Base-by-base conservation (phyloP, 2,329 filamentous ascomycete genomes). In the Ophiosphaerella korrae region DNA sequence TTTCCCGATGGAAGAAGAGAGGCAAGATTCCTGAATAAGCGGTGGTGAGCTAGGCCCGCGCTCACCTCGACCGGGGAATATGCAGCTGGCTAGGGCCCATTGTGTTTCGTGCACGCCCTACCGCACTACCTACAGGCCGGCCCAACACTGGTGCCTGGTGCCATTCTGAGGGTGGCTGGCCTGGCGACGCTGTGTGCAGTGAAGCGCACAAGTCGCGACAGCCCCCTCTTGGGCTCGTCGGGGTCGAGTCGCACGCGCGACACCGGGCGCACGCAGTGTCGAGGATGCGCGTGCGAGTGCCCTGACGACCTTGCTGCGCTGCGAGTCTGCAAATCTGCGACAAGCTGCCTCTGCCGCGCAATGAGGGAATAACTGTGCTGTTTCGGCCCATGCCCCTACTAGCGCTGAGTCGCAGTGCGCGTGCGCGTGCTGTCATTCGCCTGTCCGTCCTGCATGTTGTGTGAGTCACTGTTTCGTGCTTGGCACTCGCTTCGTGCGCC, bases 61-160 rank as follows among this genome's bases (percentile, higher is more conserved):
- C 62, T 55, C 60, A 63, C 41, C 41, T 59, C 61, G 47, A 59
- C 64, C 55, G 57, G 63, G 46, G 50, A 53, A 32, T 32, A 40
- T 51, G 57, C 61, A 60, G 60, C 55, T 57, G 61, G 43, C 63
- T 48, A 52, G 59, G 58, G 45, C 55, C 26, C 33, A 51, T 51
- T 51, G 58, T 60, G 56, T 46, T 49, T 50, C 45, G 45, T 49
- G 64, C 65, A 53, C 67, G 65, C 65, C 67, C 66, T 68, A 64
- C 52, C 36, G 53, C 37, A 47, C 42, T 21, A 26, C 11, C 23
- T 14, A 54, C 53, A 53, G 45, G 51, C 26, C 26, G 26, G 26
- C 26, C 26, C 26, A 29, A 11, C 26, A 6, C 50, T 63, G 60
- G 60, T 61, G 61, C 63, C 57, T 63, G 50, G 48, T 50, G 11